A percentile compares a stretch with the other conserved stretches of the same genome.
These are phyloP conservation scores for Tetracentron sinense DNA, from an alignment of 164 flowering plant species.

Conservation along the genomic window DNA sequence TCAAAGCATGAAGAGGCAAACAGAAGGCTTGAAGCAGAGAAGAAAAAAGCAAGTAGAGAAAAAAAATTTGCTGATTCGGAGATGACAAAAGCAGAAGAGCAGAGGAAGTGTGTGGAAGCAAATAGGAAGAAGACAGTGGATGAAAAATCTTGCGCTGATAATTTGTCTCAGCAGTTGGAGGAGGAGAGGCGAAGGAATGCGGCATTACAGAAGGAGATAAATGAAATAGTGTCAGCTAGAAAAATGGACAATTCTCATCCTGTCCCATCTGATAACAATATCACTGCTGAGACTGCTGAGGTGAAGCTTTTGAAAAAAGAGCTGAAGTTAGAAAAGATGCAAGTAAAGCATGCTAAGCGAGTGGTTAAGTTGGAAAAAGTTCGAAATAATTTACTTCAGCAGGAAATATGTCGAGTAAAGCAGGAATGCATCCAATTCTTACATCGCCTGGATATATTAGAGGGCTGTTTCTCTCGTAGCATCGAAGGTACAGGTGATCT, in stretches of 20 bases:
- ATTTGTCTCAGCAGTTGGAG: conserved; percentile 37
- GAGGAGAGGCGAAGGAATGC: conserved; percentile 33
- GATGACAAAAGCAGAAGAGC: conserved; percentile 34
- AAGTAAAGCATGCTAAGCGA: conserved; percentile 52
- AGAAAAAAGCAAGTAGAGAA: no score
- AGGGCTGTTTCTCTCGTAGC: conserved; percentile 27
- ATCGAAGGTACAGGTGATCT: conserved; percentile 38
- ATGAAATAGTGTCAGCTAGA: conserved; percentile 29
- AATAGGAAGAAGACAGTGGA: conserved; percentile 35
- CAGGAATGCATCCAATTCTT: conserved; percentile 40
- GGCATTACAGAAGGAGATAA: conserved; percentile 33
- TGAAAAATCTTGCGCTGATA: conserved; percentile 38
- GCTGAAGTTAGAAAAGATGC: conserved; percentile 60
- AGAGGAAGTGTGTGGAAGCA: conserved; percentile 27
- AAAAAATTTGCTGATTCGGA: conserved; percentile 42
- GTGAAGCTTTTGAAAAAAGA: conserved; percentile 47
- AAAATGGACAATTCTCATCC: conserved; percentile 6
- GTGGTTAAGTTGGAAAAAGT: conserved; percentile 42
- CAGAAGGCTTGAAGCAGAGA: conserved; percentile 46
- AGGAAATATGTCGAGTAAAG: conserved; percentile 52
- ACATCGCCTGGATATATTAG: conserved; percentile 41
- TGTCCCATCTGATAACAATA: conserved; percentile 10
- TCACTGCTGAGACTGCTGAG: conserved; percentile 17
- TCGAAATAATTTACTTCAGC: conserved; percentile 37
- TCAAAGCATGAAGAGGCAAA: conserved; percentile 40